Base-by-base conservation (phyloP, 345 rosid species). In the Mangifera indica region DNA sequence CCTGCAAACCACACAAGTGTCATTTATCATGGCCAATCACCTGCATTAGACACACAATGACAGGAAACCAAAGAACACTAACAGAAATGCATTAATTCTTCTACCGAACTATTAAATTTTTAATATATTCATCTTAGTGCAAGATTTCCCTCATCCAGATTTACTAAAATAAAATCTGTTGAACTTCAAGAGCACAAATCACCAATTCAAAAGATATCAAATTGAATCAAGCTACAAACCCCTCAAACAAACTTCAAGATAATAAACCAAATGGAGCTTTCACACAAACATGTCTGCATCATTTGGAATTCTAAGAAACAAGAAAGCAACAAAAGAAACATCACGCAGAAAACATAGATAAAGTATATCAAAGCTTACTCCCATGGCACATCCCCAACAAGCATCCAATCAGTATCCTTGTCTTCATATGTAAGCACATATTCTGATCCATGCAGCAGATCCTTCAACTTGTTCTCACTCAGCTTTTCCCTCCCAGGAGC, bases 331-430 rank as follows among this genome's bases (percentile, higher is more conserved):
- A 25, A 3, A 24, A 45, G 48, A 52, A 61, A 29, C 25, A 63
- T 18, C 9, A 26, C 40, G 42, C 18, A 74, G 17, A 61, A 18
- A 15, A 52, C 13, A 1, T 2, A 59, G 24, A 55, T 24, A 18
- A 26, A 73, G 73, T 42, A 24, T 18, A 42, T 64, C 5, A 69
- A 78, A 76, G 76, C 97, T 87, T 85, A 93, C 98, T 81, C 91
- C 98, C 98, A 93, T 3, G 98, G 98, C n/a, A 93, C 98, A 88
- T 93, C 97, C 24, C 98, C 98, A 20, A 93, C 97, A 5, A 93
- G 97, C 97, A 91, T 91, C 97, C 93, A 93, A 56, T 93, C 98
- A 17, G 93, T 85, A 18, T 93, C 98, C 81, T 91, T 93, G 74
- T 93, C 98, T 82, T 93, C 93, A 10, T 91, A 93, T 1, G 98